Evolutionary conservation across 805 yeast species (phyloP).

Genomic region (Ascoidea rubescens): DNA sequence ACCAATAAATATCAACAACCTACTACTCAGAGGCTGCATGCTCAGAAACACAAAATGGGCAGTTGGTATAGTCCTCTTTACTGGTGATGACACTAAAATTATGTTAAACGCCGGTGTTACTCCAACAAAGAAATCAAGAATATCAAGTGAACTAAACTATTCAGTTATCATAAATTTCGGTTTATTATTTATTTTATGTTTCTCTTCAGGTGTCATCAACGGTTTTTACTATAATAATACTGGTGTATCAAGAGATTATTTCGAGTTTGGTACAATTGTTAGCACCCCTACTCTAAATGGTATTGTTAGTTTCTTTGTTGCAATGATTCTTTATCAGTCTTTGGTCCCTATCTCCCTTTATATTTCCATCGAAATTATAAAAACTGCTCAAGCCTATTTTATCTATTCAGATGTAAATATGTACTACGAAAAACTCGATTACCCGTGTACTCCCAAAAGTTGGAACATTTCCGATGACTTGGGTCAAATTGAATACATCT

Average conservation of each 20-base stretch:
- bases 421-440: slow-evolving; percentile 57
- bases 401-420: slow-evolving; percentile 62
- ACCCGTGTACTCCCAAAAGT: slow-evolving; percentile 72
- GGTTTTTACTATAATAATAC: slow-evolving; percentile 43
- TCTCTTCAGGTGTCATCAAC: slow-evolving; percentile 55
- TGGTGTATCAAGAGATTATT: slow-evolving; percentile 41
- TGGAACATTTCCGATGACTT: slow-evolving; percentile 81
- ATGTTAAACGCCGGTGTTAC: slow-evolving; percentile 73
- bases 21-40: slow-evolving; percentile 64
- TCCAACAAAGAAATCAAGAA: slow-evolving; percentile 64
- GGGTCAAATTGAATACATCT: slow-evolving; percentile 76
- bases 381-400: slow-evolving; percentile 71
- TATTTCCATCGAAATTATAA: slow-evolving; percentile 70
- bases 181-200: slow-evolving; percentile 51
- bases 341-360: slow-evolving; percentile 75
- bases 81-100: slow-evolving; percentile 70
- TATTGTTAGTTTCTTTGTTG: slow-evolving; percentile 58
- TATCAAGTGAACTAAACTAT: slow-evolving; percentile 57
- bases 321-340: slow-evolving; percentile 63
- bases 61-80: slow-evolving; percentile 60
- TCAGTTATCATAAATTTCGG: slow-evolving; percentile 56
- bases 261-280: slow-evolving; percentile 59
- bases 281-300: slow-evolving; percentile 56
- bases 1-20: slow-evolving; percentile 53
- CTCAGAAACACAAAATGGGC: slow-evolving; percentile 77